Evolutionary conservation across 83 land plant genomes (phyloP), one percentile per base, ranked within the genome.

Genomic region (Isoetes engelmannii): DNA sequence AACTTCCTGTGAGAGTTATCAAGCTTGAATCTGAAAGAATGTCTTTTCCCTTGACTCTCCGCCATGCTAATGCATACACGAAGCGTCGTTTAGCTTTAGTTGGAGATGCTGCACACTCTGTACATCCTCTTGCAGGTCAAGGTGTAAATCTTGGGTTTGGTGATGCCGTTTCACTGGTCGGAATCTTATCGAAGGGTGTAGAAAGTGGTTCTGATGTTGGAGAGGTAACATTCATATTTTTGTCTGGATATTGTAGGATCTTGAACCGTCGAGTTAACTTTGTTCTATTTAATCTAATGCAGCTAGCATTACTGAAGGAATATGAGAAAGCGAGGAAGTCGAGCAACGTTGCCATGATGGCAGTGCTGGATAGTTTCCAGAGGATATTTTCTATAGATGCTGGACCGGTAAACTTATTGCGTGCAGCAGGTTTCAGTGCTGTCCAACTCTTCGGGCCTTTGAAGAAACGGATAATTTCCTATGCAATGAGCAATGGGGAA

Each of bases 91-190:
- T 86, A 48, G 93, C 79, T 42, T 83, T 94, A 20, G 81, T 94
- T 41, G 99, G 99, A 58, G 99, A 94, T 88, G 96, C 99, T 13
- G 99, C 99, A 28, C 99, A 94, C 61, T 84, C 97, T 4, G 97
- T 94, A 8, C 96, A 94, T 78, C 99, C 99, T 20, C 74, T 94
- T 60, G 99, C 97, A 63, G 99, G 99, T 15, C 99, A 94, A 69
- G 99, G 99, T 21, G 99, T 94, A 15, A 94, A 94, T 74, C 71
- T 94, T 48, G 99, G 99, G 4, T 94, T 94, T 86, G 90, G 90
- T 45, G 99, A 94, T 84, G 96, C 96, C 63, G 60, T 71, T 60
- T 51, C 86, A 69, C 77, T 94, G 5, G 70, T 86, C 41, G 88
- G 76, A 60, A 69, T 80, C 20, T 71, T 94, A 74, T 68, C 81